These are phyloP conservation scores for Rutstroemia sp. DNA, from an alignment of 2,329 filamentous ascomycete species.

Conservation along the genomic window DNA sequence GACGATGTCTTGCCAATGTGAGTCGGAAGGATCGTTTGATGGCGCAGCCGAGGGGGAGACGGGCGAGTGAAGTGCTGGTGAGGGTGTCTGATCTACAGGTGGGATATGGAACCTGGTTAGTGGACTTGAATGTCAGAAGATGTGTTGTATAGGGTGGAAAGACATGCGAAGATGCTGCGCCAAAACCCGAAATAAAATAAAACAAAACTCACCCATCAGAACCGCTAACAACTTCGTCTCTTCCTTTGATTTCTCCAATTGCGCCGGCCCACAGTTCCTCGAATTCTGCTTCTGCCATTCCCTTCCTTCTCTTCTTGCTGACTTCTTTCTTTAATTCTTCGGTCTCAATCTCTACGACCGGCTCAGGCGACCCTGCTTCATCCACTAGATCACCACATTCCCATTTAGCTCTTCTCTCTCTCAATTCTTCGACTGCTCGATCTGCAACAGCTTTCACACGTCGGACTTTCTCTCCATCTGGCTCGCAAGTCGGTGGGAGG, in stretches of 20 bases:
- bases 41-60: slow-evolving; percentile 79
- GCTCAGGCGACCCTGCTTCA: slow-evolving; percentile 50
- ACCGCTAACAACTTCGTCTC: slow-evolving; percentile 52
- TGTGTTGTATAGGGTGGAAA: slow-evolving; percentile 33
- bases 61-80: slow-evolving; percentile 83
- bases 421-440: slow-evolving; percentile 76
- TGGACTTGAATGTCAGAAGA: slow-evolving; percentile 49
- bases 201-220: slow-evolving; percentile 43
- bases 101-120: slow-evolving; percentile 79
- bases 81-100: slow-evolving; percentile 69
- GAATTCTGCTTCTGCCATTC: slow-evolving; percentile 81
- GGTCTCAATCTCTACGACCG: slow-evolving; percentile 56
- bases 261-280: slow-evolving; percentile 78
- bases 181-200: slow-evolving; percentile 9
- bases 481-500: slow-evolving; percentile 84
- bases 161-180: slow-evolving; percentile 8
- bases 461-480: slow-evolving; percentile 85
- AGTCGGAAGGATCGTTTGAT: slow-evolving; percentile 70
- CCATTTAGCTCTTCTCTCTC: slow-evolving; percentile 77
- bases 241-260: slow-evolving; percentile 60
- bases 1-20: slow-evolving; percentile 79
- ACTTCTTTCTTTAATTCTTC: slow-evolving; percentile 71
- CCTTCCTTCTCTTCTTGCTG: slow-evolving; percentile 67
- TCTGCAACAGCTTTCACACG: slow-evolving; percentile 83
- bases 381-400: slow-evolving; percentile 74